Evolutionary conservation across 371 early-diverging fungal species (phyloP), one percentile per base, ranked within the genome.

Genomic region (Amoeboaphelidium protococcarum): DNA sequence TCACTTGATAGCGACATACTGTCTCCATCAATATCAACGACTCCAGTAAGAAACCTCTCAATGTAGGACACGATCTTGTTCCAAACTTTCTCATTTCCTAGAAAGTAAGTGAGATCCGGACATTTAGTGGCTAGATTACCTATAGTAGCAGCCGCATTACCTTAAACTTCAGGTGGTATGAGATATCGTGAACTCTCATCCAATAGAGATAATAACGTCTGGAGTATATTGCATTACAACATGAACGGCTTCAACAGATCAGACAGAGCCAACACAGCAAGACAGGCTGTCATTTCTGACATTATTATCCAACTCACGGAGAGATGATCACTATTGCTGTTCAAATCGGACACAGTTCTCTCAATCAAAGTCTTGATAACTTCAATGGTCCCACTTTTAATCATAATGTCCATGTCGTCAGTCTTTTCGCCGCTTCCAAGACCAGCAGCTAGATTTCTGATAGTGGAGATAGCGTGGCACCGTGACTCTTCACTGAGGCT

Each of bases 251-350:
- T 82, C 26, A 82, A 50, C 48, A 37, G 61, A 67, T 68, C 71
- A 56, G 76, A 71, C 16, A 81, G 54, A 3, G 77, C 85, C 48
- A 87, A 60, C 3, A 84, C 82, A 26, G 82, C 85, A 53, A 87
- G 69, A 22, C 78, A 78, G 2, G 88, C 86, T 0, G 80, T 79
- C 80, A 84, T 78, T 52, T 87, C 88, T 23, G 74, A 69, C 56
- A 78, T 65, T 3, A 82, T 81, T 21, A 50, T 47, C 22, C 24
- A 22, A 24, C 41, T 24, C 16, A 13, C 42, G 22, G 48, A 26
- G n/a, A 22, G 23, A 16, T 23, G 23, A 25, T 31, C 13, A 3
- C 25, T 31, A 31, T 13, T 26, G 6, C 12, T 16, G 19, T 12
- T 3, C 1, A 52, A 49, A 42, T 53, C 37, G 40, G 72, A 68